Evolutionary conservation across 768 basidiomycete genomes (phyloP), one percentile per base, ranked within the genome.

Genomic region (Tulasnella sp.): DNA sequence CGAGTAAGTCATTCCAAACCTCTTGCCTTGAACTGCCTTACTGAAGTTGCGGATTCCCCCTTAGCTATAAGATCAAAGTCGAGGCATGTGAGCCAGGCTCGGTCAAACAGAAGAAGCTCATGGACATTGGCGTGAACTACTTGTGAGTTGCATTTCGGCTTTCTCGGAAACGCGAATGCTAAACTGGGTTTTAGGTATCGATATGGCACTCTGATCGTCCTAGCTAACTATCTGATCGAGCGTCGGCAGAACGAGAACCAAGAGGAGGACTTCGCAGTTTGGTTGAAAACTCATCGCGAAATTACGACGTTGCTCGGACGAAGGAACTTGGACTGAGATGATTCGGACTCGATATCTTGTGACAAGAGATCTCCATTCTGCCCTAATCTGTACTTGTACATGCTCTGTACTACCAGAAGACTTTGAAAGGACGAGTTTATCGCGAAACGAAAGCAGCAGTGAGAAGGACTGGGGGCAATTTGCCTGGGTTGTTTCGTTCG

Each of bases 191-290:
- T 16, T 78, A 82, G 83, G n/a, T 77, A 44, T 55, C 77, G 77
- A 79, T 98, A 99, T 82, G 97, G 93, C 9, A 91, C 93, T 4
- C 87, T 98, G 44, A 97, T 99, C 81, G 94, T 94, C 5, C 94
- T 99, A 79, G 93, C 98, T 71, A 96, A 98, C 83, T 99, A 97
- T 83, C 87, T 99, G 80, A 91, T 99, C 74, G 95, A 97, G 83
- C 82, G 80, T 26, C 20, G 77, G 72, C 1, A 51, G 40, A 74
- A 79, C 18, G 83, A 82, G 74, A 84, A 82, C 29, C 70, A 81
- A 39, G 70, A 77, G 67, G 73, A 37, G 13, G 89, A 91, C 2
- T 97, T 98, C 85, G 90, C 93, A 2, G 87, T 87, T 61, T 97
- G 96, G 96, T 86, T 96, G 76, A 87, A 86, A 73, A 91, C 92